phyloP scores from a whole-genome alignment of 192 early-diverging fungal genomes.

The Lunasporangiospora selenospora region DNA sequence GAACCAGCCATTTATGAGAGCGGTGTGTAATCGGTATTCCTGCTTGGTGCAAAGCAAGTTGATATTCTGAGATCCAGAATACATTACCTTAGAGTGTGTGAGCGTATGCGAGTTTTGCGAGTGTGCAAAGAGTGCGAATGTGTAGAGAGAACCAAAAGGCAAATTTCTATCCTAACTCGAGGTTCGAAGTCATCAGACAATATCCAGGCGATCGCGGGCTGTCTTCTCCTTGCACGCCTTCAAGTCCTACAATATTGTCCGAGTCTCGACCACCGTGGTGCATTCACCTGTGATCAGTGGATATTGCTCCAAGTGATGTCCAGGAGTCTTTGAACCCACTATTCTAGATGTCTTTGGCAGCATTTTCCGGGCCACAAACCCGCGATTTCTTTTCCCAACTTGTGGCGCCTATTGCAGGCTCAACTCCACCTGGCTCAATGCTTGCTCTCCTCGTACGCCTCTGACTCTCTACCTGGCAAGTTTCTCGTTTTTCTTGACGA shows the following conservation, averaged over 20 bases:
- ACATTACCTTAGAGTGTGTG: no score
- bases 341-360: constrained; percentile 36
- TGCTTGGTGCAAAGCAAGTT: no score
- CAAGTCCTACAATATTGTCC: constrained; percentile 34
- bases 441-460: constrained; percentile 17
- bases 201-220: constrained; percentile 28
- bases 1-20: no score
- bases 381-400: constrained; percentile 8
- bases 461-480: no score
- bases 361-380: constrained; percentile 25
- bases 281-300: constrained; percentile 43
- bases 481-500: no score
- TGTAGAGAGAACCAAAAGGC: no score
- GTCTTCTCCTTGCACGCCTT: constrained; percentile 36
- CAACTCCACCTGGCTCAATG: constrained; percentile 20
- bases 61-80: no score
- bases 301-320: constrained; percentile 47
- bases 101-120: no score
- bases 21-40: no score
- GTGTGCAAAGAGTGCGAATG: no score
- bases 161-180: no score
- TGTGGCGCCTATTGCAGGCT: constrained; percentile 20
- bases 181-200: no score
- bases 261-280: constrained; percentile 28
- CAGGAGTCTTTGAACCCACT: constrained; percentile 34